Evolutionary conservation across 2,329 filamentous ascomycete species (phyloP), one percentile per base, ranked within the genome.

Genomic region (Emergomyces orientalis): DNA sequence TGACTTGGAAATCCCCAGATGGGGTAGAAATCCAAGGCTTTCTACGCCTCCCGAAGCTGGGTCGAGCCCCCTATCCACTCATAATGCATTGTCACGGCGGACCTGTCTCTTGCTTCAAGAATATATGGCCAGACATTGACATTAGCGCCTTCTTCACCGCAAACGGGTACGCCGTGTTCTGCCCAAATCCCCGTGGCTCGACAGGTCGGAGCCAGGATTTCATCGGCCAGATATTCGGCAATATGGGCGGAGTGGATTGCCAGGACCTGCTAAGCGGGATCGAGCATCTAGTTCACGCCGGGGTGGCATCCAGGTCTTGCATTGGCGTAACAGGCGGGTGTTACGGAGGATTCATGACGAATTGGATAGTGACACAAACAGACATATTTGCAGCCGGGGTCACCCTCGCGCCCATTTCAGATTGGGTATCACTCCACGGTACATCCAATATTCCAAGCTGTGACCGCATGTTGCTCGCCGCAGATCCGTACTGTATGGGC

Each of bases 161-260:
- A 41, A 27, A 57, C 14, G 54, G 54, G 6, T 57, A 57, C 3
- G 34, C 54, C 32, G 34, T 57, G n/a, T 57, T 57, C 54, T 43
- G 30, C 32, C 54, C 54, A 14, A 57, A 57, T 13, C 54, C 54
- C 19, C 32, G 54, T 39, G 34, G 34, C 34, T 57, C 54, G 19
- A 57, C 30, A 37, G 54, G 34, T 4, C 54, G 34, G 19, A 34
- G 54, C 13, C 54, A 57, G 22, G 54, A 57, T 39, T 57, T 57
- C 34, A 17, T 55, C 52, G 11, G 37, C 13, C 30, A 57, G 34
- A n/a, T 57, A 37, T 57, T 41, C 32, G 37, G 34, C 54, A 13
- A 57, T n/a, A 39, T 57, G 34, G 32, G 54, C n/a, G 54, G 54
- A 27, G 34, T 41, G 34, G 54, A 57, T 34, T 57, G 54, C 54